A percentile compares a stretch with the other conserved stretches of the same genome.
phyloP scores from a whole-genome alignment of 225 moss, liverwort and hornwort genomes.

The Pseudisothecium myosuroides region DNA sequence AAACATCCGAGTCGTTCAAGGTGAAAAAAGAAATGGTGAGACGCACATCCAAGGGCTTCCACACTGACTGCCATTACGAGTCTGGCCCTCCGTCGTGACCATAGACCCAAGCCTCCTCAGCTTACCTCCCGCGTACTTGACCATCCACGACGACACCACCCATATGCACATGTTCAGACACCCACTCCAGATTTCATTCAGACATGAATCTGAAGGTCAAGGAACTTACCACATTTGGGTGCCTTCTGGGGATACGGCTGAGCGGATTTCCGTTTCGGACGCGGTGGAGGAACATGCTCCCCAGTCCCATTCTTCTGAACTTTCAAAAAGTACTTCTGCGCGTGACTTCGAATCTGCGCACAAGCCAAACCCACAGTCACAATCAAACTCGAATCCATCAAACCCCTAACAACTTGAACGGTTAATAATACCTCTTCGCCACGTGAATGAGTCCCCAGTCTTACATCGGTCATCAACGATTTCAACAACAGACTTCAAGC shows the following conservation, averaged over 20 bases:
- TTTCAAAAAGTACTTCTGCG: constrained; percentile 96
- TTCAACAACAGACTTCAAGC: not conserved
- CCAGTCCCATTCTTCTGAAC: constrained; percentile 99
- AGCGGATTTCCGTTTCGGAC: constrained; percentile 92
- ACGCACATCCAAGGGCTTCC: not conserved
- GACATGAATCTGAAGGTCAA: not conserved
- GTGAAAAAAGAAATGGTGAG: not conserved
- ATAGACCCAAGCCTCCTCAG: not conserved
- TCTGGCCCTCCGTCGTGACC: not conserved
- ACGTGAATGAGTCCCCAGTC: not conserved
- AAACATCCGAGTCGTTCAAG: not conserved
- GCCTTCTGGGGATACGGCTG: constrained; percentile 99
- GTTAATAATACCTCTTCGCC: not conserved
- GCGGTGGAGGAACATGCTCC: constrained; percentile 95
- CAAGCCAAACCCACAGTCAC: not conserved
- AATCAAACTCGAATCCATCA: not conserved
- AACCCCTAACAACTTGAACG: not conserved
- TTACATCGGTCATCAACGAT: not conserved
- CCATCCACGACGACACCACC: not conserved
- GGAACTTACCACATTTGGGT: constrained; percentile 56
- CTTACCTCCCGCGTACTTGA: not conserved
- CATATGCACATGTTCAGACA: not conserved
- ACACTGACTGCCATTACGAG: not conserved
- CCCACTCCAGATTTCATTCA: not conserved
- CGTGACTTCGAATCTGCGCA: constrained; percentile 86